Percentiles rank a stretch among this genome's conserved stretches.
Evolutionary conservation across 305 asterid species (phyloP).

Genomic region (Rubia tinctorum): DNA sequence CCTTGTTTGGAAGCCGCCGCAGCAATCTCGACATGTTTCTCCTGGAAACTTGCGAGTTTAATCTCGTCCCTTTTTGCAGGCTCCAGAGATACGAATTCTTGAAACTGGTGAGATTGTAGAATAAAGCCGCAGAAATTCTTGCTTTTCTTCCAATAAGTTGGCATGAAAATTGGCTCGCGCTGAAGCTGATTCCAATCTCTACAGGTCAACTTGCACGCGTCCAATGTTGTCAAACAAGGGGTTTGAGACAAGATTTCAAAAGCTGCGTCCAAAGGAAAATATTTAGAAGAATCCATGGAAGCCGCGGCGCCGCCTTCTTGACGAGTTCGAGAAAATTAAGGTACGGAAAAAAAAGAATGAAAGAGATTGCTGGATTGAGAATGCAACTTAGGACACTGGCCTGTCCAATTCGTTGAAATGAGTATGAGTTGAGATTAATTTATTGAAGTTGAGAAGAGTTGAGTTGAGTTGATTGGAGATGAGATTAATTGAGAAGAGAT

Average conservation of each 20-base stretch:
- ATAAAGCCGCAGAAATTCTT: slow-evolving; percentile 11
- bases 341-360: too few species aligned
- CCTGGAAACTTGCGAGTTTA: too few species aligned
- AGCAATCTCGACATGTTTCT: too few species aligned
- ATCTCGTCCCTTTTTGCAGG: background rate
- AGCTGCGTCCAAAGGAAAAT: slow-evolving; percentile 1
- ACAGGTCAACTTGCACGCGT: slow-evolving; percentile 23
- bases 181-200: slow-evolving; percentile 24
- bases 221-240: slow-evolving; percentile 16
- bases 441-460: too few species aligned
- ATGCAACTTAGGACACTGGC: too few species aligned
- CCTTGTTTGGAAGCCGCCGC: slow-evolving; percentile 17
- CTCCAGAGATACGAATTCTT: slow-evolving; percentile 3
- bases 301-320: too few species aligned
- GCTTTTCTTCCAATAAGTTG: slow-evolving; percentile 13
- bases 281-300: background rate
- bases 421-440: too few species aligned
- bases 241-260: slow-evolving; percentile 20
- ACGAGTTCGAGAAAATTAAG: too few species aligned
- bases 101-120: background rate
- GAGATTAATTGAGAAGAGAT: too few species aligned
- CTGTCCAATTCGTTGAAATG: too few species aligned
- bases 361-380: too few species aligned
- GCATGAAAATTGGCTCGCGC: slow-evolving; percentile 19
- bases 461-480: too few species aligned